A percentile compares a stretch with the other conserved stretches of the same genome.
phyloP scores from a whole-genome alignment of 768 basidiomycete genomes.

The Jaapia argillacea region DNA sequence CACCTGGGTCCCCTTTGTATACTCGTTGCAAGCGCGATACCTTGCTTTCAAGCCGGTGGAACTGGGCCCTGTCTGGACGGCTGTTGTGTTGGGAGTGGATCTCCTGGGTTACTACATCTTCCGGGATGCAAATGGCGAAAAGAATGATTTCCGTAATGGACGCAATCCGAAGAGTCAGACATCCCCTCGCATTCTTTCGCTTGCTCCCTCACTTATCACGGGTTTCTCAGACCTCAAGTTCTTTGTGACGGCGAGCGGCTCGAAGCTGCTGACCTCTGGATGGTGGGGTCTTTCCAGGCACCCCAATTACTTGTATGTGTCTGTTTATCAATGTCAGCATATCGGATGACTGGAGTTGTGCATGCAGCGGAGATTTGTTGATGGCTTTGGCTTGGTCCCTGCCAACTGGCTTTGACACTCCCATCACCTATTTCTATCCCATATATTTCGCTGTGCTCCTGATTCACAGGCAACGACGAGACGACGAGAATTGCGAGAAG shows the following conservation, averaged over 20 bases:
- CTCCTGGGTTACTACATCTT: slow-evolving; percentile 85
- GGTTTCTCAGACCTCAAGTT: slow-evolving; percentile 53
- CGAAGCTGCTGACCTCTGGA: slow-evolving; percentile 86
- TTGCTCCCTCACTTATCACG: neutral
- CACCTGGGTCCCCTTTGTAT: slow-evolving; percentile 90
- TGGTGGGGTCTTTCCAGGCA: slow-evolving; percentile 97
- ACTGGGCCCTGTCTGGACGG: slow-evolving; percentile 51
- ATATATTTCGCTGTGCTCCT: slow-evolving; percentile 84
- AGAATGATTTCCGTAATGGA: slow-evolving; percentile 92
- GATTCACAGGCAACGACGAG: slow-evolving; percentile 80
- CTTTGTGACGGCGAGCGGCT: slow-evolving; percentile 76
- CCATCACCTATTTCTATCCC: slow-evolving; percentile 94
- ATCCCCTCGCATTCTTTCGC: slow-evolving; percentile 4
- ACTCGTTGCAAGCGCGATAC: slow-evolving; percentile 89
- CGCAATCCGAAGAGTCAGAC: slow-evolving; percentile 92
- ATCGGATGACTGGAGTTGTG: slow-evolving; percentile 2
- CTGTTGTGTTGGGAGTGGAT: slow-evolving; percentile 54
- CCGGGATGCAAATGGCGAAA: slow-evolving; percentile 80
- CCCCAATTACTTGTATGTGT: slow-evolving; percentile 76
- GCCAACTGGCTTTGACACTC: slow-evolving; percentile 84
- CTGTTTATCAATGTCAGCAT: neutral
- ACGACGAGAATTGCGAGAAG: slow-evolving; percentile 83
- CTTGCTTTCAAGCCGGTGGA: slow-evolving; percentile 84
- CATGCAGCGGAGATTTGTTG: slow-evolving; percentile 64
- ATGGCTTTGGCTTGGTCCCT: slow-evolving; percentile 93